Evolutionary conservation across 495 filamentous ascomycete genomes (phyloP).

Genomic region (Cetradonia linearis): DNA sequence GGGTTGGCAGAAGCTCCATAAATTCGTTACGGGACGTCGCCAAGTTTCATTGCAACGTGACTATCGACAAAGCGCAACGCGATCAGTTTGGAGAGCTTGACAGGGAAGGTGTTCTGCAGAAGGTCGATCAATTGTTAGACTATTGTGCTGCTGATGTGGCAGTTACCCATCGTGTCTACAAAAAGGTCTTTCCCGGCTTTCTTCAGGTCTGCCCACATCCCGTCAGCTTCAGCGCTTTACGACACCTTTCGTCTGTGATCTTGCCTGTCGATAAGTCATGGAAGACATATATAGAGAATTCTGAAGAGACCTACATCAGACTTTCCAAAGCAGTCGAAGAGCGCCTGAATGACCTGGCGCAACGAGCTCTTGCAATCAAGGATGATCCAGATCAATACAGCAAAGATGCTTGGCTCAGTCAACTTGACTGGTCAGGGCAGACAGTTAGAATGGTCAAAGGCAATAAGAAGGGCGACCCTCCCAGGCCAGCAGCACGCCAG

Average conservation of each 20-base stretch:
- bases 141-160: slow-evolving; percentile 95
- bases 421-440: slow-evolving; percentile 93
- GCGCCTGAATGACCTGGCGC: slow-evolving; percentile 58
- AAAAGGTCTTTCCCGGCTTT: slow-evolving; percentile 82
- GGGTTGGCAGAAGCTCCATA: slow-evolving; percentile 87
- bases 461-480: slow-evolving; percentile 73
- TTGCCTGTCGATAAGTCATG: slow-evolving; percentile 81
- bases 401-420: slow-evolving; percentile 79
- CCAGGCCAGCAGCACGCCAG: slow-evolving; percentile 67
- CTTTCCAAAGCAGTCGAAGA: slow-evolving; percentile 66
- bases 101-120: slow-evolving; percentile 52
- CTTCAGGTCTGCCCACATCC: slow-evolving; percentile 86
- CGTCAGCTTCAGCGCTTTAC: slow-evolving; percentile 88
- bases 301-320: slow-evolving; percentile 74
- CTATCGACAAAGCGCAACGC: slow-evolving; percentile 81
- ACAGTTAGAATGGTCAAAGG: slow-evolving; percentile 83
- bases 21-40: slow-evolving; percentile 95
- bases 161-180: slow-evolving; percentile 85
- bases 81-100: slow-evolving; percentile 81
- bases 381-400: slow-evolving; percentile 52
- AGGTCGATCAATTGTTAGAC: slow-evolving; percentile 73
- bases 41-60: slow-evolving; percentile 85
- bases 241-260: slow-evolving; percentile 86
- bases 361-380: slow-evolving; percentile 67
- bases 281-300: slow-evolving; percentile 68